Evolutionary conservation across 192 early-diverging fungal genomes (phyloP).

Genomic region (Linnemannia zychae): DNA sequence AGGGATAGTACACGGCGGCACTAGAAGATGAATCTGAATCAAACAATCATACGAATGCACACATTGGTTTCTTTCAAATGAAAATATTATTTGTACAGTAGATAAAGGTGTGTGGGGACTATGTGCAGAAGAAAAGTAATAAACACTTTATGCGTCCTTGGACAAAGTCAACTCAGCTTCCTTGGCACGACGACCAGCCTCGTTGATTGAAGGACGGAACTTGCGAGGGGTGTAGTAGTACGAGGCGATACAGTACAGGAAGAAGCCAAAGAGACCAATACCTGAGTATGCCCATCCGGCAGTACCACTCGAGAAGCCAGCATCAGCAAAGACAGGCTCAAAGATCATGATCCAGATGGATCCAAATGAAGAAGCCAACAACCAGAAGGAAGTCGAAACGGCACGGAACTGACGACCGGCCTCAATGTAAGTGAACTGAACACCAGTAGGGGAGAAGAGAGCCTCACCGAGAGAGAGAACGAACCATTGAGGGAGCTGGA

Average conservation of each 20-base stretch:
- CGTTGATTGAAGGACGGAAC: constrained; percentile 49
- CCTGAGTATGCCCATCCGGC: constrained; percentile 47
- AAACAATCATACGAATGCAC: too few relatives aligned
- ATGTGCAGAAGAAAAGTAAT: constrained; percentile 10
- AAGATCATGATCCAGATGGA: constrained; percentile 50
- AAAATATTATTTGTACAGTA: too few relatives aligned
- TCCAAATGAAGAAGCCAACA: constrained; percentile 63
- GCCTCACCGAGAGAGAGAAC: constrained; percentile 70
- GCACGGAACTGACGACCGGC: constrained; percentile 73
- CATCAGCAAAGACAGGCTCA: constrained; percentile 31
- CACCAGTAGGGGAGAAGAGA: constrained; percentile 70
- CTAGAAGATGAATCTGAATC: too few relatives aligned
- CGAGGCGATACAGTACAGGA: constrained; percentile 37
- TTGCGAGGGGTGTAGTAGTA: constrained; percentile 49
- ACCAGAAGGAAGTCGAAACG: constrained; percentile 68
- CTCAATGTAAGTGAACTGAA: constrained; percentile 76
- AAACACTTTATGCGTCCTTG: too few relatives aligned
- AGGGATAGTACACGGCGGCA: too few relatives aligned
- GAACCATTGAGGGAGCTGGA: constrained; percentile 66
- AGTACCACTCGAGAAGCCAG: constrained; percentile 10
- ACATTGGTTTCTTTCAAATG: too few relatives aligned
- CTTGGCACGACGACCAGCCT: constrained; percentile 50
- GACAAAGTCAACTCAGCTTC: constrained; percentile 30
- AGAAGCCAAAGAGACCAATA: constrained; percentile 47
- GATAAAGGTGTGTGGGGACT: background rate